phyloP scores from a whole-genome alignment of 768 basidiomycete species.

The Suillus weaverae region DNA sequence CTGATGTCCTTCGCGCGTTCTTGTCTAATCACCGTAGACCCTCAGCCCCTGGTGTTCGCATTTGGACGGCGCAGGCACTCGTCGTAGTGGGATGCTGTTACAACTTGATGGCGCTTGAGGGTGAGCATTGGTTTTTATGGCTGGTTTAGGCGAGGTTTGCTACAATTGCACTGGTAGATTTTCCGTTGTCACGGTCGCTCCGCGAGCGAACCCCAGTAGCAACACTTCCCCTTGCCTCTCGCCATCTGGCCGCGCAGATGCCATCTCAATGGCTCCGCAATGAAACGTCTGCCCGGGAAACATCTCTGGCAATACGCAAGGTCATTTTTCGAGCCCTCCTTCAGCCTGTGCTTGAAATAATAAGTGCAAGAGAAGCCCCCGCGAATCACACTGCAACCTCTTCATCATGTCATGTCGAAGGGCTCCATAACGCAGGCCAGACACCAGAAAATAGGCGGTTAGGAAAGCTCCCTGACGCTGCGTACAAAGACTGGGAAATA shows the following conservation, averaged over 20 bases:
- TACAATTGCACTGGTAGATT: constrained; percentile 39
- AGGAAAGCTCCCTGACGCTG: constrained; percentile 51
- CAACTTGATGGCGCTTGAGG: constrained; percentile 60
- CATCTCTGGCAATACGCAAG: constrained; percentile 60
- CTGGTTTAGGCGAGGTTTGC: constrained; percentile 7
- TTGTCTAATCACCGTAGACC: constrained; percentile 26
- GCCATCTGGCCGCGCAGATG: constrained; percentile 72
- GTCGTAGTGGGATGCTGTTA: constrained; percentile 80
- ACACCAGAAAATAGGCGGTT: constrained; percentile 45
- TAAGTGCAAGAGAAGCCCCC: neutral
- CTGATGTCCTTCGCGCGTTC: constrained; percentile 61
- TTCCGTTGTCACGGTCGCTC: constrained; percentile 47
- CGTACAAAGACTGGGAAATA: constrained; percentile 49
- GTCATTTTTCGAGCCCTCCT: constrained; percentile 73
- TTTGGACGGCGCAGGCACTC: constrained; percentile 53
- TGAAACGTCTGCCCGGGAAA: constrained; percentile 31
- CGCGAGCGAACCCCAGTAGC: constrained; percentile 17
- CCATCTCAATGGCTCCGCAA: constrained; percentile 60
- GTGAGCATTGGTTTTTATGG: constrained; percentile 24
- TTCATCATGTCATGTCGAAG: constrained; percentile 4
- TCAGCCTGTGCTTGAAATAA: constrained; percentile 30
- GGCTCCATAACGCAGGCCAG: constrained; percentile 34
- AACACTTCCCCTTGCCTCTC: constrained; percentile 39
- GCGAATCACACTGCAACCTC: neutral
- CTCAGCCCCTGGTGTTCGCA: constrained; percentile 6